Evolutionary conservation across 73 alveolate genomes (phyloP).

Genomic region (Symbiodinium pilosum): DNA sequence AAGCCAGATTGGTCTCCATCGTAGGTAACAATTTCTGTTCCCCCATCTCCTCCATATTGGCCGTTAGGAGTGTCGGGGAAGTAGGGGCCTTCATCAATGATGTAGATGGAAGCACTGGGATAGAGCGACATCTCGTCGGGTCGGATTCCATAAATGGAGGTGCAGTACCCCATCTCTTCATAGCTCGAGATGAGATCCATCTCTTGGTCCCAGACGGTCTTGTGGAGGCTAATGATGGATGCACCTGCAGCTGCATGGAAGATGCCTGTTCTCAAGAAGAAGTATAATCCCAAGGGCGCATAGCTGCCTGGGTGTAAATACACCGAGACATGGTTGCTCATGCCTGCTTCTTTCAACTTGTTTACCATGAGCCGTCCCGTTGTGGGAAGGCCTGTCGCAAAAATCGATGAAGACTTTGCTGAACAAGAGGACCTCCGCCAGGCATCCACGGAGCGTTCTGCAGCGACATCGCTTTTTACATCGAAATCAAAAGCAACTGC

Average conservation of each 20-base stretch:
- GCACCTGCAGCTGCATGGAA: constrained; percentile 42
- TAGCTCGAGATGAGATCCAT: neutral
- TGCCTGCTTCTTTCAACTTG: constrained; percentile 12
- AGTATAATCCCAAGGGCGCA: neutral
- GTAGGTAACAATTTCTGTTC: neutral
- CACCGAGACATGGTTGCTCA: constrained; percentile 10
- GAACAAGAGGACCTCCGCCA: neutral
- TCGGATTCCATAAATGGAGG: neutral
- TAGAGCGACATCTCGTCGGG: neutral
- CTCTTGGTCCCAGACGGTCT: constrained; percentile 19
- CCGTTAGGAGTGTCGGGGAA: constrained; percentile 35
- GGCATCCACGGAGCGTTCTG: neutral
- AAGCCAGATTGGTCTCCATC: constrained; percentile 26
- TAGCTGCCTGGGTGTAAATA: constrained; percentile 15
- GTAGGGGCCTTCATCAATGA: neutral
- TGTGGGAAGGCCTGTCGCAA: constrained; percentile 6
- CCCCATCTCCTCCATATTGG: constrained; percentile 16
- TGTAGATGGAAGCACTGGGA: constrained; percentile 26
- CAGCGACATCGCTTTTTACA: neutral
- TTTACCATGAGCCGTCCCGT: constrained; percentile 19
- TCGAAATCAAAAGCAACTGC: constrained; percentile 1
- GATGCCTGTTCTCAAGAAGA: constrained; percentile 1
- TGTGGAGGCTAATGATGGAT: constrained; percentile 17
- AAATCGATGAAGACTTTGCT: neutral
- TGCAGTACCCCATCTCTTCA: constrained; percentile 33